phyloP scores from a whole-genome alignment of 768 basidiomycete species.

The Russula griseocarnosa region DNA sequence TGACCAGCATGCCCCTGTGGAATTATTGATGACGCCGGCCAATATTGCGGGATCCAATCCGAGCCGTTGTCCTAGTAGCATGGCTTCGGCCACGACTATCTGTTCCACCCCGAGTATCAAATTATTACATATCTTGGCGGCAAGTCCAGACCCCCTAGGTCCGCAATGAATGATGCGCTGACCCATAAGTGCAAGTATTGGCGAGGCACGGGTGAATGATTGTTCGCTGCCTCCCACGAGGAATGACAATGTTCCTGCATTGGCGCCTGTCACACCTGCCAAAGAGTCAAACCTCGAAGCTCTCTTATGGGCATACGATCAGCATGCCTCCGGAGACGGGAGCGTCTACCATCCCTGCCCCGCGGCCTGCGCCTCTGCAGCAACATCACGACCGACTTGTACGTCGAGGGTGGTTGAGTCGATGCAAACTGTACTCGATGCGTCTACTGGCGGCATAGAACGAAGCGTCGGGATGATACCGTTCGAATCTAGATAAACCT shows the following conservation, averaged over 20 bases:
- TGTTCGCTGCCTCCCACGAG: slow-evolving; percentile 76
- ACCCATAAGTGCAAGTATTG: slow-evolving; percentile 72
- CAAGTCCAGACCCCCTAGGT: slow-evolving; percentile 72
- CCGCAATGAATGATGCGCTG: slow-evolving; percentile 81
- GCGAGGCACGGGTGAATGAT: slow-evolving; percentile 54
- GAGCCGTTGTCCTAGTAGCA: slow-evolving; percentile 80
- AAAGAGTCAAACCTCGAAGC: not conserved
- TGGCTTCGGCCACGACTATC: slow-evolving; percentile 82
- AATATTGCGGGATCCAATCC: slow-evolving; percentile 74
- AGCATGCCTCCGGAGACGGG: slow-evolving; percentile 84
- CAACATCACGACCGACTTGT: slow-evolving; percentile 61
- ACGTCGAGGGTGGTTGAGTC: slow-evolving; percentile 93
- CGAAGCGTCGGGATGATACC: slow-evolving; percentile 64
- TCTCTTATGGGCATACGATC: slow-evolving; percentile 29
- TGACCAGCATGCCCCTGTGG: slow-evolving; percentile 80
- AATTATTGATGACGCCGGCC: slow-evolving; percentile 80
- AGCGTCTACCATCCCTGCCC: slow-evolving; percentile 83
- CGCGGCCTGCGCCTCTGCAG: slow-evolving; percentile 46
- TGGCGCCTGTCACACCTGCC: slow-evolving; percentile 78
- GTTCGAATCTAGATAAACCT: slow-evolving; percentile 60
- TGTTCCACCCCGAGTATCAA: slow-evolving; percentile 53
- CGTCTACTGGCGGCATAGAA: slow-evolving; percentile 38
- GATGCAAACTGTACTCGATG: slow-evolving; percentile 60
- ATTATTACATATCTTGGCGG: slow-evolving; percentile 91
- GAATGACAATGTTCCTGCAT: slow-evolving; percentile 84